A percentile compares a stretch with the other conserved stretches of the same genome.
These are phyloP conservation scores for Colletotrichum falcatum DNA, from an alignment of 2,329 filamentous ascomycete genomes.

Conservation along the genomic window DNA sequence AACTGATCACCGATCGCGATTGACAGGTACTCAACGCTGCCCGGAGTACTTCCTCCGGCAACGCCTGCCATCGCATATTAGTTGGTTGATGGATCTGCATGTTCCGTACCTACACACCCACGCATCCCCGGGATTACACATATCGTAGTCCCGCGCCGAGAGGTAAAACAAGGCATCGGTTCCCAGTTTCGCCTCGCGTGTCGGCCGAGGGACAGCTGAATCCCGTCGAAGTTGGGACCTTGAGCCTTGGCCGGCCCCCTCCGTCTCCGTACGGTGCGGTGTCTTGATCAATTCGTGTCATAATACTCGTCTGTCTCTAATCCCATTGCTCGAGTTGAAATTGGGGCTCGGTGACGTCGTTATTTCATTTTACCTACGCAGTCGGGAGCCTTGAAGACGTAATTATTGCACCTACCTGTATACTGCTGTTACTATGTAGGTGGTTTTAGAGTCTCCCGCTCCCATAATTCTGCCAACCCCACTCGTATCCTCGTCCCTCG, in stretches of 20 bases:
- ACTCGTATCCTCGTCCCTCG: not conserved
- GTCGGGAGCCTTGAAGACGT: not conserved
- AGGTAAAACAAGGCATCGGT: conserved; percentile 3
- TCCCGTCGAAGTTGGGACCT: not conserved
- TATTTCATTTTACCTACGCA: not conserved
- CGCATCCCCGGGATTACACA: not conserved
- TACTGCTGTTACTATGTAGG: not conserved
- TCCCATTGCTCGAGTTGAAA: conserved; percentile 7
- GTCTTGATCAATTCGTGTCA: conserved; percentile 1
- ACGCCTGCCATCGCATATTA: not conserved
- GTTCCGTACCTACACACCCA: not conserved
- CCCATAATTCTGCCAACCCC: conserved; percentile 12
- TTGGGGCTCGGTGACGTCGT: conserved; percentile 22
- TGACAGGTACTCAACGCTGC: conserved; percentile 22
- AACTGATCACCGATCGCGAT: conserved; percentile 22
- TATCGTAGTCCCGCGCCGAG: not conserved
- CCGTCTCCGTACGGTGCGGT: conserved; percentile 3
- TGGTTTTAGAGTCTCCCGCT: conserved; percentile 9
- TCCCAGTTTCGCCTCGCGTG: not conserved
- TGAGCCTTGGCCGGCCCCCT: not conserved
- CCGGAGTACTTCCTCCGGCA: conserved; percentile 34
- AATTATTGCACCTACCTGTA: not conserved
- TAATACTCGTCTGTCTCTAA: not conserved
- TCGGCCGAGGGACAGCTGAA: not conserved
- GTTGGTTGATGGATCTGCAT: not conserved